Evolutionary conservation across 257 asterid genomes (phyloP).

Genomic region (Thymus mandschuricus): DNA sequence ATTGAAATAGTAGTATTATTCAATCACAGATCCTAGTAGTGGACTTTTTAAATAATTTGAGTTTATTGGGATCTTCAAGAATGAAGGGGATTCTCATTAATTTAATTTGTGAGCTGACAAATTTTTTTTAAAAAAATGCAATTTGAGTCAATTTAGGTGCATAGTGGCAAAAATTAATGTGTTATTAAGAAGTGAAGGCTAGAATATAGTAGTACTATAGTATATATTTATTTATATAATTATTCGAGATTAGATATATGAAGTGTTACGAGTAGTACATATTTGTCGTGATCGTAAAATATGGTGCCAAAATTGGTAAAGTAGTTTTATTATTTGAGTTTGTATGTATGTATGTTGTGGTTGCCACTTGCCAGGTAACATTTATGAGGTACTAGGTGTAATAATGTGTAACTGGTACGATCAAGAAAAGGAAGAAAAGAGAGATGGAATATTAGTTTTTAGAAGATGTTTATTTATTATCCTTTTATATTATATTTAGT

Average conservation of each 20-base stretch:
- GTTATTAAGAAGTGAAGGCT: neutral
- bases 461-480: too few relatives aligned
- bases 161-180: neutral
- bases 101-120: neutral
- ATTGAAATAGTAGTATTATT: too few relatives aligned
- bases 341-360: neutral
- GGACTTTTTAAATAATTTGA: too few relatives aligned
- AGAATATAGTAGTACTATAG: too few relatives aligned
- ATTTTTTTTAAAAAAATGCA: too few relatives aligned
- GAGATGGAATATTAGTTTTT: too few relatives aligned
- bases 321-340: conserved; percentile 14
- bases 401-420: neutral
- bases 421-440: too few relatives aligned
- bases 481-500: too few relatives aligned
- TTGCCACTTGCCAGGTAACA: conserved; percentile 1
- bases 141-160: neutral
- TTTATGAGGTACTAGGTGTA: neutral
- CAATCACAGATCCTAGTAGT: too few relatives aligned
- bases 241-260: neutral
- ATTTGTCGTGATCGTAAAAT: conserved; percentile 20
- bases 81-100: neutral
- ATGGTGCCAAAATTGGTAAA: neutral
- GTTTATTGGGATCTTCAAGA: neutral
- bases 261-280: neutral
- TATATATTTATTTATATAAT: neutral